Evolutionary conservation across 805 yeast species (phyloP).

Genomic region (Saturnispora besseyi): DNA sequence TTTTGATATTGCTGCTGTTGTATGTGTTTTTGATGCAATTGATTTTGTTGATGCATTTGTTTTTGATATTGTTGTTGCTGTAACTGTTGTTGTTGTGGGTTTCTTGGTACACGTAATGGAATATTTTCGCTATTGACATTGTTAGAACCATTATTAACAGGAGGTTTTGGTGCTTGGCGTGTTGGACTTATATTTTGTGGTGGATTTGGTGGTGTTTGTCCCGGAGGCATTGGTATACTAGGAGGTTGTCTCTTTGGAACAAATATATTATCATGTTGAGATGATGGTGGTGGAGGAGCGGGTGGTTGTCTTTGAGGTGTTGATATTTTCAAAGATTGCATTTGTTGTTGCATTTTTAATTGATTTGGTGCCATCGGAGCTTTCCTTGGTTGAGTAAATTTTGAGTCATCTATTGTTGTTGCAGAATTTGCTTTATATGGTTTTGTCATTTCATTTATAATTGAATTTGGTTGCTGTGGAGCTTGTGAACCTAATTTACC

Average conservation of each 20-base stretch:
- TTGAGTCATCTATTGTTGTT: conserved; percentile 11
- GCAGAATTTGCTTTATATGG: conserved; percentile 25
- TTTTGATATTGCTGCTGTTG: conserved; percentile 14
- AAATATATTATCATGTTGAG: conserved; percentile 7
- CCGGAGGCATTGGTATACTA: conserved; percentile 9
- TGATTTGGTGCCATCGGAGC: conserved; percentile 28
- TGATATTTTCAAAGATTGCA: neutral
- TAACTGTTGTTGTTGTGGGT: conserved; percentile 7
- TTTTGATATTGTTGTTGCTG: conserved; percentile 11
- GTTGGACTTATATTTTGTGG: conserved; percentile 3
- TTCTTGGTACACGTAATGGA: neutral
- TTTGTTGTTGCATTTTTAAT: conserved; percentile 13
- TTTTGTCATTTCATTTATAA: conserved; percentile 26
- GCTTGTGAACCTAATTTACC: neutral
- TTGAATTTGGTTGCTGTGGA: conserved; percentile 15
- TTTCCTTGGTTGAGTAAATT: conserved; percentile 27
- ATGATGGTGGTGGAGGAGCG: neutral
- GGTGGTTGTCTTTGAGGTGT: conserved; percentile 7
- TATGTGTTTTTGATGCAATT: conserved; percentile 32
- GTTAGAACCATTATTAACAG: conserved; percentile 2
- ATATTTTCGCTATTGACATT: neutral
- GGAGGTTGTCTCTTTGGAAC: conserved; percentile 36
- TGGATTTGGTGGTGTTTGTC: conserved; percentile 5
- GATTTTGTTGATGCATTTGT: conserved; percentile 19
- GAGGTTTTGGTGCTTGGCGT: conserved; percentile 16